Base-by-base conservation (phyloP, 768 basidiomycete species). In the Mycena galericulata region DNA sequence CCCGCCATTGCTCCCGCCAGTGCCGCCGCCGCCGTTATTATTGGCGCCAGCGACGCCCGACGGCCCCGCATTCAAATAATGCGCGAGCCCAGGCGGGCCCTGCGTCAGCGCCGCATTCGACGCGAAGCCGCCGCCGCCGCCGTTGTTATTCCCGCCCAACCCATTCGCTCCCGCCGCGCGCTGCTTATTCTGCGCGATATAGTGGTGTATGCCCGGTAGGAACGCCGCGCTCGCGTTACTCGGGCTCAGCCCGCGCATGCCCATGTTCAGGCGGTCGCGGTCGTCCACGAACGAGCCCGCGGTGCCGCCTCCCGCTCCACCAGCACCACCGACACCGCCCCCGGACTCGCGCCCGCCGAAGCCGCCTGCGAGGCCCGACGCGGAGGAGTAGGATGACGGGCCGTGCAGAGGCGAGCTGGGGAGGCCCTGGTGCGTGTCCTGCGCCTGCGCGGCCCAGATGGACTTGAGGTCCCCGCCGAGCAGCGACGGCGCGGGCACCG, bases 221-320 rank as follows among this genome's bases (percentile, higher is more conserved):
- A 95, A 95, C 11, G 93, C 93, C 1, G 91, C 93, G 38, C 91
- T 92, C 3, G 93, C 92, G 74, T 95, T 94, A 55, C 90, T 91
- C 0, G 92, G 92, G 75, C 61, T 77, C 30, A 65, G 75, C 73
- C 72, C 65, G 75, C 81, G 80, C 24, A 83, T 75, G 63, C 80
- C 81, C 75, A 80, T 77, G 74, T 80, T 81, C 32, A 82, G 62
- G 12, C 74, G 77, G 34, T 73, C 64, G 34, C 34, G 34, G 8
- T 82, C 82, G 14, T 82, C 82, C 20, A 68, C 75, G 24, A 65
- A 51, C 73, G 68, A 72, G 75, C 61, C 75, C 73, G 55, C 71
- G 29, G 74, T 49, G 60, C 27, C 30, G 34, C n/a, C n/a, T n/a
- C n/a, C n/a, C n/a, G n/a, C n/a, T n/a, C n/a, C n/a, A n/a, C n/a